A percentile compares a stretch with the other conserved stretches of the same genome.
These are phyloP conservation scores for Talaromyces wortmannii DNA, from an alignment of 495 filamentous ascomycete genomes.

Conservation along the genomic window DNA sequence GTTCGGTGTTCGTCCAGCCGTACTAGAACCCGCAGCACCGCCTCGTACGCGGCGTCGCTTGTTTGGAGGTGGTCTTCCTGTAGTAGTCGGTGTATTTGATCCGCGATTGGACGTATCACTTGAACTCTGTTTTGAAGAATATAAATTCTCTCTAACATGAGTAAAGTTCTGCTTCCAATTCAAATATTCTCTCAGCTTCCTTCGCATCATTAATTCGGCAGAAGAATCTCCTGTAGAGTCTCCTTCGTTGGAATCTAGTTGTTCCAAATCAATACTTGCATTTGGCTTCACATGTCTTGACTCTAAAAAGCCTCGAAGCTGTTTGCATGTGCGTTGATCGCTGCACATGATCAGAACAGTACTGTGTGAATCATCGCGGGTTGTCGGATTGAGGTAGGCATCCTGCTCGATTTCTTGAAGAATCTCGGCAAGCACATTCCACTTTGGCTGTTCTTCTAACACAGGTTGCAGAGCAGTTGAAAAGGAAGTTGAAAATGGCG, in stretches of 20 bases:
- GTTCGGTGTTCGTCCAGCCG: conserved; percentile 49
- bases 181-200: conserved; percentile 80
- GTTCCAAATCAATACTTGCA: conserved; percentile 18
- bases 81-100: conserved; percentile 27
- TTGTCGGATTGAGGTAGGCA: conserved; percentile 70
- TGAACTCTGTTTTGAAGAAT: conserved; percentile 30
- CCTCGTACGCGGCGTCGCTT: conserved; percentile 89
- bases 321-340: conserved; percentile 79
- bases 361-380: conserved; percentile 78
- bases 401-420: conserved; percentile 92
- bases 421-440: conserved; percentile 77
- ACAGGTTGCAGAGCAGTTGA: conserved; percentile 76
- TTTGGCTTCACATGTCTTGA: conserved; percentile 74
- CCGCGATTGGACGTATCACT: conserved; percentile 18
- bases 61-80: conserved; percentile 67
- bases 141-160: conserved; percentile 76
- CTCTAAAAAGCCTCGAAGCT: conserved; percentile 85
- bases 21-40: conserved; percentile 53
- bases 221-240: conserved; percentile 47
- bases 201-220: conserved; percentile 80
- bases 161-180: conserved; percentile 88
- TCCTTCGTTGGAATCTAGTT: conserved; percentile 29
- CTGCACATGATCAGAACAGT: conserved; percentile 93
- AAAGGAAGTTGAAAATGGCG: conserved; percentile 30
- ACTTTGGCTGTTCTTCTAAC: conserved; percentile 92